Base-by-base conservation (phyloP, 176 grass and related monocot species). In the Oryza rufipogon region DNA sequence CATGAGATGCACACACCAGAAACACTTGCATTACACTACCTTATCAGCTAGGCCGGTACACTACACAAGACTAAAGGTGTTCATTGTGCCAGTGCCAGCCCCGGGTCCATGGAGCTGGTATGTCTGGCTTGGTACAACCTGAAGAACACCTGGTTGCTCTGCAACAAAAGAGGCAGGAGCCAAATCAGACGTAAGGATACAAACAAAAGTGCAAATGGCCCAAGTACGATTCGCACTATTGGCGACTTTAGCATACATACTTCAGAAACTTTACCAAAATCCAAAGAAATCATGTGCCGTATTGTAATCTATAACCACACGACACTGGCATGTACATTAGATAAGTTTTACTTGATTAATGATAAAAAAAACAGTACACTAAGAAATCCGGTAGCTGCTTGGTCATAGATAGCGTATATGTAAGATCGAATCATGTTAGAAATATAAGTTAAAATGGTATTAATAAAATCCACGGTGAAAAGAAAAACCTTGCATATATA, bases 131-230 rank as follows among this genome's bases (percentile, higher is more conserved):
- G 89, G 91, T 41, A 85, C 69, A 47, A 95, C 89, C 85, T 95
- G 96, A 87, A 98, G 85, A 36, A 98, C 96, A 47, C 89, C 80
- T 36, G 96, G 92, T 90, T 87, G 88, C 85, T 89, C 96, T 98
- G 91, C 88, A 82, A 42, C 30, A 17, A 64, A 49, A 71, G 28
- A 71, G 7, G 25, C 69, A 74, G 52, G 48, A 34, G 3, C 10
- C 33, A 77, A 33, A 22, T 66, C 71, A 19, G 58, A 68, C 4
- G 33, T 2, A 33, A 34, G 13, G 25, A 6, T 23, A 52, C 4
- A 0, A 58, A 22, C 11, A 61, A 1, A 66, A 68, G 69, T 28
- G 32, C 20, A n/a, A 61, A 61, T 32, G 56, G 19, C 17, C 6
- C 7, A 9, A 61, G 6, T 22, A 61, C 9, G 0, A 61, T 61